phyloP scores from a whole-genome alignment of 2,329 filamentous ascomycete genomes.

The Aschersonia sp. region DNA sequence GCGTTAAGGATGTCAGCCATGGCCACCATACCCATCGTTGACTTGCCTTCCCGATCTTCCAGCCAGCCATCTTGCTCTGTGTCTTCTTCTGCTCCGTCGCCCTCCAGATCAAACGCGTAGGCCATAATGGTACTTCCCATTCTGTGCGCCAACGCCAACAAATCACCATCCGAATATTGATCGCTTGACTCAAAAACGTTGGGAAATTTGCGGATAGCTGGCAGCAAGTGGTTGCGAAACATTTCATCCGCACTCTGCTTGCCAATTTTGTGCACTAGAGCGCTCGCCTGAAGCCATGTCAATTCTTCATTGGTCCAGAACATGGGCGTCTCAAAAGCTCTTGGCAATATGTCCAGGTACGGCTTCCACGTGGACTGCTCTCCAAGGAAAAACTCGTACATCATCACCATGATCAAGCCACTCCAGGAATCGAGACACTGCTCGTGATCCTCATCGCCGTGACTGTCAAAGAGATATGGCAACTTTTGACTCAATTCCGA shows the following conservation, averaged over 20 bases:
- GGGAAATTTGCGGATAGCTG: conserved; percentile 30
- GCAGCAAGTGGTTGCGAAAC: conserved; percentile 43
- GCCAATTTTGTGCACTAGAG: conserved; percentile 64
- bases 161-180: conserved; percentile 25
- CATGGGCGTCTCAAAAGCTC: conserved; percentile 71
- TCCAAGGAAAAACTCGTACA: conserved; percentile 55
- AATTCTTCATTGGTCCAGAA: conserved; percentile 69
- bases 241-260: conserved; percentile 55
- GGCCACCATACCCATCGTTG: conserved; percentile 73
- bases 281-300: conserved; percentile 58
- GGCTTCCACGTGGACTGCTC: conserved; percentile 55
- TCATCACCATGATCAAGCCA: conserved; percentile 59
- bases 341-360: conserved; percentile 65
- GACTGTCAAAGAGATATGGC: conserved; percentile 34
- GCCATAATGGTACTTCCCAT: conserved; percentile 89
- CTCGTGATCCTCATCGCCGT: conserved; percentile 18
- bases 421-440: conserved; percentile 37
- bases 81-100: conserved; percentile 39
- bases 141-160: conserved; percentile 48
- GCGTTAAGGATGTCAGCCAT: conserved; percentile 85
- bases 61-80: conserved; percentile 51
- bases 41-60: conserved; percentile 43
- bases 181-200: conserved; percentile 25
- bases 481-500: conserved; percentile 49
- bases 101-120: conserved; percentile 73